These are phyloP conservation scores for Botrytis tulipae DNA, from an alignment of 2,329 filamentous ascomycete species.

Conservation along the genomic window DNA sequence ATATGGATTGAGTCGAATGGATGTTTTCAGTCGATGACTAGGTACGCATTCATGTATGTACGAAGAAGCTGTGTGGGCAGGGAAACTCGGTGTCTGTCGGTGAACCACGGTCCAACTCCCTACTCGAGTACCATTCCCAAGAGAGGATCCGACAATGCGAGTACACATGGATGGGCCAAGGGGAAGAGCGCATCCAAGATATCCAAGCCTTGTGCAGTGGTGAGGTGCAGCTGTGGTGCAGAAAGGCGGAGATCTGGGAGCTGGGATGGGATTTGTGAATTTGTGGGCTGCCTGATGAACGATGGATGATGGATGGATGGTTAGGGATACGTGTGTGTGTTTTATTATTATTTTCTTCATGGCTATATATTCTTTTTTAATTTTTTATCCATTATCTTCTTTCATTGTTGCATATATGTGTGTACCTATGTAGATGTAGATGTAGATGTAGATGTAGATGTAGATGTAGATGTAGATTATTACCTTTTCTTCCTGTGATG, in stretches of 20 bases:
- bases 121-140: background rate
- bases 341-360: no score
- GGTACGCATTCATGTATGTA: background rate
- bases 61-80: background rate
- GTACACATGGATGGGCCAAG: background rate
- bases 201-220: slow-evolving; percentile 9
- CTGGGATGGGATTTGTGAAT: background rate
- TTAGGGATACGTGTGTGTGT: background rate
- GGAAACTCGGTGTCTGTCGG: slow-evolving; percentile 12
- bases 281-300: slow-evolving; percentile 11
- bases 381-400: background rate
- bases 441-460: background rate
- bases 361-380: no score
- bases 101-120: background rate
- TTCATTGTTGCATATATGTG: background rate
- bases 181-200: background rate
- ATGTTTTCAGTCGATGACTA: background rate
- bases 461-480: background rate
- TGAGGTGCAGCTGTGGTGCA: slow-evolving; percentile 16
- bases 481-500: background rate
- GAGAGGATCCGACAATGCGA: background rate
- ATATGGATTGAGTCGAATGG: background rate
- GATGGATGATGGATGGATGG: background rate
- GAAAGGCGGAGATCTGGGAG: slow-evolving; percentile 21
- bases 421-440: background rate